Conservation (phyloP, 495 filamentous ascomycete genomes). For the Neurospora discreta region DNA sequence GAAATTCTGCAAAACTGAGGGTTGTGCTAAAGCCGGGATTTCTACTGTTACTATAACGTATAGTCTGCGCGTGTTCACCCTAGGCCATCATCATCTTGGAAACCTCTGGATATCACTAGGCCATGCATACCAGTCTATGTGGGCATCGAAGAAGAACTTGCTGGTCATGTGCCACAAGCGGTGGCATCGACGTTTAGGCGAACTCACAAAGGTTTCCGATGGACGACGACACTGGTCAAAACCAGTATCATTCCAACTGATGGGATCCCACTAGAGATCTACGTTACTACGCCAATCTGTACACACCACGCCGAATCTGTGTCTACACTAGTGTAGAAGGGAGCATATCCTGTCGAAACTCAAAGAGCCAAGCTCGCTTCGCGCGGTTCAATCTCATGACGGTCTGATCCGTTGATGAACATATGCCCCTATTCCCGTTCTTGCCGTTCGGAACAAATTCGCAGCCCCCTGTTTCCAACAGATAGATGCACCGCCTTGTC, state of each 20-base stretch:
- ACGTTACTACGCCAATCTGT: background rate
- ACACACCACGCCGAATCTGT: background rate
- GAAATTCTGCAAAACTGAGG: no score
- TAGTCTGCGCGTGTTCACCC: background rate
- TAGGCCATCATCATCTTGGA: background rate
- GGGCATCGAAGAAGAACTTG: background rate
- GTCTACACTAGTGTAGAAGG: background rate
- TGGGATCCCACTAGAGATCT: background rate
- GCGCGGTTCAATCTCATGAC: background rate
- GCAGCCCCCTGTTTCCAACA: background rate
- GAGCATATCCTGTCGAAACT: background rate
- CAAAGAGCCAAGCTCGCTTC: background rate
- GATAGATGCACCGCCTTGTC: background rate
- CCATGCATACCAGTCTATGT: background rate
- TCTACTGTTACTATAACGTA: no score
- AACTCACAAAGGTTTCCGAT: background rate
- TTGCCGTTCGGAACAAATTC: background rate
- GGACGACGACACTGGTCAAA: background rate
- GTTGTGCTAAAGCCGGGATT: no score
- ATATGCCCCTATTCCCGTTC: background rate
- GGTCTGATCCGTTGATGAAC: background rate
- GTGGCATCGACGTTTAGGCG: background rate
- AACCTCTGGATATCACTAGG: background rate
- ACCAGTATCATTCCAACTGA: background rate
- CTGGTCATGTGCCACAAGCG: slow-evolving; percentile 1